Conservation (phyloP, 495 filamentous ascomycete species). For the Penicillium bialowiezense region DNA sequence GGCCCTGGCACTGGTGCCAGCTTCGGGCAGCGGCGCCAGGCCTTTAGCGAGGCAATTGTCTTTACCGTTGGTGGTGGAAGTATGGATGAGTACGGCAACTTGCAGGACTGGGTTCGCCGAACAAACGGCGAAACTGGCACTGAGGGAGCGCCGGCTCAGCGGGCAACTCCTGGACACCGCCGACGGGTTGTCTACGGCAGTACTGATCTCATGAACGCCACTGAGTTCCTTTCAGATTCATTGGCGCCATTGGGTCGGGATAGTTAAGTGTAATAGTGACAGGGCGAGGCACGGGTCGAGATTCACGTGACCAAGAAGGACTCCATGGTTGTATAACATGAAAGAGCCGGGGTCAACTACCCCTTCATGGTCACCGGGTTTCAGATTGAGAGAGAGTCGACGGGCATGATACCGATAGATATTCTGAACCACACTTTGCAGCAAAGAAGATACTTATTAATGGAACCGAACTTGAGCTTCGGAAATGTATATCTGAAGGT, state of each 20-base stretch:
- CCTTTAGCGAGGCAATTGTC: slow-evolving; percentile 92
- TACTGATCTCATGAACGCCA: slow-evolving; percentile 88
- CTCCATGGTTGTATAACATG: slow-evolving; percentile 5
- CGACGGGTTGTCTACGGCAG: slow-evolving; percentile 92
- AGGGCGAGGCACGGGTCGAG: not conserved
- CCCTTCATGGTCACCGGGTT: no score
- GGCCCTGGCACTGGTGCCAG: slow-evolving; percentile 71
- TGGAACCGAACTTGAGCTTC: no score
- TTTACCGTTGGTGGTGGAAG: slow-evolving; percentile 96
- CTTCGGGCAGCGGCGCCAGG: slow-evolving; percentile 90
- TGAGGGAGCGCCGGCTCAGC: slow-evolving; percentile 46
- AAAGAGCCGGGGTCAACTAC: no score
- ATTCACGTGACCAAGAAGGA: not conserved
- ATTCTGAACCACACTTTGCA: no score
- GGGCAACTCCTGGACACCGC: slow-evolving; percentile 39
- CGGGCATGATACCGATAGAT: no score
- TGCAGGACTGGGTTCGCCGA: slow-evolving; percentile 92
- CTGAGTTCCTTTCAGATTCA: slow-evolving; percentile 79
- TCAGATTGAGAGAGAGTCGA: no score
- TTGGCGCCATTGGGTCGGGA: slow-evolving; percentile 74
- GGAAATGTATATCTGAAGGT: no score
- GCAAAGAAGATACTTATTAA: no score
- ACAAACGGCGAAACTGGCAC: slow-evolving; percentile 55
- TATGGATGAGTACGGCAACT: slow-evolving; percentile 98
- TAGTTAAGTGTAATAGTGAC: slow-evolving; percentile 33